phyloP scores from a whole-genome alignment of 257 asterid genomes.

The Capsicum pubescens region DNA sequence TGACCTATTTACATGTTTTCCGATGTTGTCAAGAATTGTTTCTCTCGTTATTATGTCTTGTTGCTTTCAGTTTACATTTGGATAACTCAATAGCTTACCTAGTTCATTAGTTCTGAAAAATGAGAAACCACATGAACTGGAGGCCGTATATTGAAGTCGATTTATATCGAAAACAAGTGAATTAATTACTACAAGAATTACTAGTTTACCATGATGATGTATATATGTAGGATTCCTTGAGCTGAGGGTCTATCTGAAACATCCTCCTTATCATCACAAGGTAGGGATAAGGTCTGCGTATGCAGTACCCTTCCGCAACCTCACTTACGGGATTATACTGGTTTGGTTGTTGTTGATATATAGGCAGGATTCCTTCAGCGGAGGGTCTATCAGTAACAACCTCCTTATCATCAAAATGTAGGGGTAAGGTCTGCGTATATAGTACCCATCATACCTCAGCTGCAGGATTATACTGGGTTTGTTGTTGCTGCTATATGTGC shows the following conservation, averaged over 20 bases:
- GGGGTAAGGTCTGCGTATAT: too few species aligned
- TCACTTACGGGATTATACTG: too few species aligned
- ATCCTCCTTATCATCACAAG: neutral
- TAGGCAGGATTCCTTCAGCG: too few species aligned
- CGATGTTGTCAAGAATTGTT: neutral
- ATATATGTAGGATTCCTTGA: neutral
- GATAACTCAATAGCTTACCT: neutral
- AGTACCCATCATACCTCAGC: too few species aligned
- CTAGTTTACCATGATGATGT: neutral
- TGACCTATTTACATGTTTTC: neutral
- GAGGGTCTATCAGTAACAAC: too few species aligned
- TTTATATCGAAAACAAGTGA: neutral
- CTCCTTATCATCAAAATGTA: too few species aligned
- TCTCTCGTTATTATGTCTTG: neutral
- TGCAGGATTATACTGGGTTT: too few species aligned
- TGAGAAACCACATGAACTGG: neutral
- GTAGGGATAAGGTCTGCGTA: neutral
- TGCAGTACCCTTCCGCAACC: too few species aligned
- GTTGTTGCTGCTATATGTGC: too few species aligned
- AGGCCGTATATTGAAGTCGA: neutral
- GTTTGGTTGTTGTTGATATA: too few species aligned
- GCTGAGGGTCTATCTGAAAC: rapidly evolving
- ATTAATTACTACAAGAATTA: neutral
- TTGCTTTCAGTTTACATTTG: neutral
- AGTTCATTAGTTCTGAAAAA: neutral